Percentiles rank a stretch among this genome's conserved stretches.
Conservation (phyloP, 331 rosid species). For the Quercus tomentella region DNA sequence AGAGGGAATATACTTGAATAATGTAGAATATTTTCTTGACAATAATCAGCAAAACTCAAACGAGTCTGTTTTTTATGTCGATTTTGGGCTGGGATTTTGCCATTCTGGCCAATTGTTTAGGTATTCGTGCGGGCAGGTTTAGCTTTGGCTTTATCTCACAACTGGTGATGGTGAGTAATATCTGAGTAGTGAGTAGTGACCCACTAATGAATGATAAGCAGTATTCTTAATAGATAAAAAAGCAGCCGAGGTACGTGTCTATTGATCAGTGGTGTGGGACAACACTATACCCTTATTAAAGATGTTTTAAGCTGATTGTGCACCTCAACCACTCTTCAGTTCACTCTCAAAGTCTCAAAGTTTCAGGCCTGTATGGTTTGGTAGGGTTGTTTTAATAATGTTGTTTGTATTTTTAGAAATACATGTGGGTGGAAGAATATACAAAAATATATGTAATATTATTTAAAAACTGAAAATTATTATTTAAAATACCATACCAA, state of each 20-base stretch:
- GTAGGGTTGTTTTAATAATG: accelerated
- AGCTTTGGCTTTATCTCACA: too few relatives aligned
- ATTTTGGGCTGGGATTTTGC: too few relatives aligned
- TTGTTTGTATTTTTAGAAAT: accelerated
- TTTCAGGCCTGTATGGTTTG: too few relatives aligned
- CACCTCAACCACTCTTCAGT: not conserved
- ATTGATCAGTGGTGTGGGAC: not conserved
- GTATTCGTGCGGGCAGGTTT: not conserved
- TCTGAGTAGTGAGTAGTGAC: not conserved
- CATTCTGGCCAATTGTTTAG: not conserved
- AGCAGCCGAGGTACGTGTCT: not conserved
- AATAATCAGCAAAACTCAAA: too few relatives aligned
- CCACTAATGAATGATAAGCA: not conserved
- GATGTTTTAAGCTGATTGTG: not conserved
- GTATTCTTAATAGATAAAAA: not conserved
- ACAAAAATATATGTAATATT: accelerated
- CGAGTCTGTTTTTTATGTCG: too few relatives aligned
- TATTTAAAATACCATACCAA: accelerated
- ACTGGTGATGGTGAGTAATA: too few relatives aligned
- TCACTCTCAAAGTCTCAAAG: too few relatives aligned
- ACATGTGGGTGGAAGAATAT: accelerated
- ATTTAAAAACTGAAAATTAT: too few relatives aligned
- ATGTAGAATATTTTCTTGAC: too few relatives aligned
- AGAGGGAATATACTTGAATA: too few relatives aligned
- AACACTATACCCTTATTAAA: not conserved